Percentiles rank a stretch among this genome's conserved stretches.
phyloP scores from a whole-genome alignment of 441 rosid species.

The Corymbia calophylla region DNA sequence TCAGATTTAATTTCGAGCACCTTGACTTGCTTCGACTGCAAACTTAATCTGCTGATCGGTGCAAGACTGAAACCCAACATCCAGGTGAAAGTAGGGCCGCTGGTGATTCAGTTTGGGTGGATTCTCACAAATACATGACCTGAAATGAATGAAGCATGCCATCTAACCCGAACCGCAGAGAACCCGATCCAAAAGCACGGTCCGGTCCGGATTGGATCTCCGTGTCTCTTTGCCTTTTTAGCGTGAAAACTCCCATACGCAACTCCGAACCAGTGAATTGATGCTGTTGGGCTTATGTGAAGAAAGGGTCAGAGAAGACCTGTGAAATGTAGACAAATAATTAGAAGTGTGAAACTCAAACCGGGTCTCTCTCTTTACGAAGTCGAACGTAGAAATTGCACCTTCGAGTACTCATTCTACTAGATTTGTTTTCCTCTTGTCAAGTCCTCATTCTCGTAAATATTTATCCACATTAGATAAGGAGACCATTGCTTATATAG shows the following conservation, averaged over 20 bases:
- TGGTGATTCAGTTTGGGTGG: neutral
- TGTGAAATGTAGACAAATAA: neutral
- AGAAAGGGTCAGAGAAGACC: neutral
- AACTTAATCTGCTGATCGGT: neutral
- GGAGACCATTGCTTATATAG: too few species aligned
- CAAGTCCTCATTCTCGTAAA: too few species aligned
- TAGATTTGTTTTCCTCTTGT: neutral
- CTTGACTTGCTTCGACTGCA: neutral
- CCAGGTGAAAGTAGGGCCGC: neutral
- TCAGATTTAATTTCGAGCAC: neutral
- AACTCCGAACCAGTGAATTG: neutral
- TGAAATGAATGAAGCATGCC: neutral
- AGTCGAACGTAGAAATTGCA: neutral
- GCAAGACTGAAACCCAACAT: neutral
- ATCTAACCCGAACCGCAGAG: neutral
- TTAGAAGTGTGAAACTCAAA: neutral
- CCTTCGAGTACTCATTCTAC: neutral
- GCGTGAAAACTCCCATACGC: neutral
- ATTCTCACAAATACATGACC: neutral
- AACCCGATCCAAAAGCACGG: neutral
- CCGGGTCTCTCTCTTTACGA: neutral
- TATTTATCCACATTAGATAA: neutral
- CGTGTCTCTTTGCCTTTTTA: too few species aligned
- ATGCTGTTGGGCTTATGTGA: neutral
- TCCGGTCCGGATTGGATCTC: neutral